phyloP scores from a whole-genome alignment of 208 protist genomes.

The Tritrichomonas foetus region DNA sequence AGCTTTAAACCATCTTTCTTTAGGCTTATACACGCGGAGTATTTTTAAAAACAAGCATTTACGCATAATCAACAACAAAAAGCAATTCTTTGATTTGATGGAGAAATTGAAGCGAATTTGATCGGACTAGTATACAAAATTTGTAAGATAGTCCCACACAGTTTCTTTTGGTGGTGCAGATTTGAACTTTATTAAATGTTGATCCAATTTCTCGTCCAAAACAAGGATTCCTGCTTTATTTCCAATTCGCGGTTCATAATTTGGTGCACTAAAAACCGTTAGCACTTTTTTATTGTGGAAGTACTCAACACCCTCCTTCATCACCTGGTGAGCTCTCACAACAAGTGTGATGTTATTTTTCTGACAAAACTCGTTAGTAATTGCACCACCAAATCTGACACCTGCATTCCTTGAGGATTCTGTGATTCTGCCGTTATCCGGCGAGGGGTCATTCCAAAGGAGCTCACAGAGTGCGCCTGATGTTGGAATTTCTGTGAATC shows the following conservation, averaged over 20 bases:
- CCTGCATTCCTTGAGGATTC: constrained; percentile 95
- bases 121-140: too few species aligned
- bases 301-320: background rate
- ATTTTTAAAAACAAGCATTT: too few species aligned
- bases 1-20: too few species aligned
- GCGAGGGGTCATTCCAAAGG: constrained; percentile 95
- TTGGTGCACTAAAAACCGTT: background rate
- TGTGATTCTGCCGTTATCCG: constrained; percentile 81
- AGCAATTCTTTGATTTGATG: too few species aligned
- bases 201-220: background rate
- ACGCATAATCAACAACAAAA: too few species aligned
- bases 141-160: too few species aligned
- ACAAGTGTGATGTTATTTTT: background rate
- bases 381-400: constrained; percentile 80
- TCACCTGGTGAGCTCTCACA: background rate
- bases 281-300: constrained; percentile 18
- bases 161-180: background rate
- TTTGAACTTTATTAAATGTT: background rate
- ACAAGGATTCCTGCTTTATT: background rate
- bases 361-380: background rate
- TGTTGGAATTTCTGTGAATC: constrained; percentile 96
- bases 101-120: too few species aligned
- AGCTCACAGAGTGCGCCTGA: constrained; percentile 95
- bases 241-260: background rate
- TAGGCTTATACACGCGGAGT: too few species aligned